phyloP scores from a whole-genome alignment of 257 asterid genomes.

The Verbascum thapsus region DNA sequence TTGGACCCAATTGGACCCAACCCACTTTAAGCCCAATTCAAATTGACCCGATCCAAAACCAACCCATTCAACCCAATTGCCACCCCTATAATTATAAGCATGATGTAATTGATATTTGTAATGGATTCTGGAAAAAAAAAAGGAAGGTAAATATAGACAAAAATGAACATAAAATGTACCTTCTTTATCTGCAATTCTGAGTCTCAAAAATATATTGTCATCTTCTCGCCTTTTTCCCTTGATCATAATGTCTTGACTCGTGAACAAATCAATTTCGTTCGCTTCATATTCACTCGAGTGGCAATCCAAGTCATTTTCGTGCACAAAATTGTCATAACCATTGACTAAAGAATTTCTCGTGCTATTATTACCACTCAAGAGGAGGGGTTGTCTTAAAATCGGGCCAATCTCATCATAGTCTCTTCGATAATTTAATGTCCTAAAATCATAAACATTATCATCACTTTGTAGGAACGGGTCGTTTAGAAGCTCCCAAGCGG shows the following conservation, averaged over 20 bases:
- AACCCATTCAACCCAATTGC: too few relatives aligned
- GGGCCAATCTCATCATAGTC: conserved; percentile 45
- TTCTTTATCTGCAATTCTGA: conserved; percentile 74
- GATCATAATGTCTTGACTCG: conserved; percentile 47
- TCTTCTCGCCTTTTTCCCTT: conserved; percentile 58
- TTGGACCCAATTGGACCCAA: too few relatives aligned
- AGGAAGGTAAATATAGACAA: too few relatives aligned
- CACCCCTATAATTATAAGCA: too few relatives aligned
- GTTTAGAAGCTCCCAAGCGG: conserved; percentile 73
- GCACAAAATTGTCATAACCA: conserved; percentile 45
- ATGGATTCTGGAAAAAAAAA: too few relatives aligned
- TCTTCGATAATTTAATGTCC: conserved; percentile 33
- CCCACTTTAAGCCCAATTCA: too few relatives aligned
- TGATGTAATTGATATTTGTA: too few relatives aligned
- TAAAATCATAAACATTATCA: conserved; percentile 44
- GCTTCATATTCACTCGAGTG: conserved; percentile 44
- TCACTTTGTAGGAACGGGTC: conserved; percentile 69
- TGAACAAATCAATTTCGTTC: conserved; percentile 51
- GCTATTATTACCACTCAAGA: conserved; percentile 39
- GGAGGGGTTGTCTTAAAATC: conserved; percentile 34
- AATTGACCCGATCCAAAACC: too few relatives aligned
- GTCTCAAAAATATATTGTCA: conserved; percentile 60
- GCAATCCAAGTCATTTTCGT: conserved; percentile 37
- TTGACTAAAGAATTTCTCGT: conserved; percentile 39
- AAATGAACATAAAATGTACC: conserved; percentile 36